Evolutionary conservation across 805 yeast genomes (phyloP).

Genomic region (Saturnispora sekii): DNA sequence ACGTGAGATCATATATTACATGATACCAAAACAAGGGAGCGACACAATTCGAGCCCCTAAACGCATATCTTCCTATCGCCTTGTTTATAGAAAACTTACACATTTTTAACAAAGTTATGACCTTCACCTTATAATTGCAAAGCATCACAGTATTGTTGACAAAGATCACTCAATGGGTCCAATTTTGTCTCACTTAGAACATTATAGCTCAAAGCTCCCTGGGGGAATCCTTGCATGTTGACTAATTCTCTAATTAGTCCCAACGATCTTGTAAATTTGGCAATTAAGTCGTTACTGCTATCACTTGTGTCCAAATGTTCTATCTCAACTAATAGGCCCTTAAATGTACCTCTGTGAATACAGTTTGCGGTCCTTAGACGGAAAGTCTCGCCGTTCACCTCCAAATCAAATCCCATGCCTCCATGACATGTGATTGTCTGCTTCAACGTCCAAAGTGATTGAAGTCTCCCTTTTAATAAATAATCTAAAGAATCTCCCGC

Average conservation of each 20-base stretch:
- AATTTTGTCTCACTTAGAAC: constrained; percentile 29
- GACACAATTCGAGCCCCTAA: too few relatives aligned
- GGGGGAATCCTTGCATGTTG: constrained; percentile 27
- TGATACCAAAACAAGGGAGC: not conserved
- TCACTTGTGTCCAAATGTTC: constrained; percentile 29
- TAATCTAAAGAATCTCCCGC: constrained; percentile 44
- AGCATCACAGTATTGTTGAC: constrained; percentile 33
- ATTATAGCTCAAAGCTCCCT: constrained; percentile 29
- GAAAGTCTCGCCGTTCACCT: constrained; percentile 32
- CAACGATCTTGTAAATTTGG: constrained; percentile 27
- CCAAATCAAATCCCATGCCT: constrained; percentile 49
- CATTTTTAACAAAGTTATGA: not conserved
- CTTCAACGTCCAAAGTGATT: constrained; percentile 58
- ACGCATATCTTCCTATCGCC: too few relatives aligned
- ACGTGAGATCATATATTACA: not conserved
- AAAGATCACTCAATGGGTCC: constrained; percentile 29
- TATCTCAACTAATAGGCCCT: constrained; percentile 58
- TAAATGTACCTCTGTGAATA: constrained; percentile 63
- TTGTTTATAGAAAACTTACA: not conserved
- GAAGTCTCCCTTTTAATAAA: constrained; percentile 47
- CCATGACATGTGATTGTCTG: constrained; percentile 69
- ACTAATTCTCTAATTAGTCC: constrained; percentile 26
- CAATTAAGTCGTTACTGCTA: constrained; percentile 20
- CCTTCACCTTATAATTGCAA: constrained; percentile 24
- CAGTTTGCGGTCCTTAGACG: constrained; percentile 59